Conservation (phyloP, 768 basidiomycete species). For the Auricularia heimuer region DNA sequence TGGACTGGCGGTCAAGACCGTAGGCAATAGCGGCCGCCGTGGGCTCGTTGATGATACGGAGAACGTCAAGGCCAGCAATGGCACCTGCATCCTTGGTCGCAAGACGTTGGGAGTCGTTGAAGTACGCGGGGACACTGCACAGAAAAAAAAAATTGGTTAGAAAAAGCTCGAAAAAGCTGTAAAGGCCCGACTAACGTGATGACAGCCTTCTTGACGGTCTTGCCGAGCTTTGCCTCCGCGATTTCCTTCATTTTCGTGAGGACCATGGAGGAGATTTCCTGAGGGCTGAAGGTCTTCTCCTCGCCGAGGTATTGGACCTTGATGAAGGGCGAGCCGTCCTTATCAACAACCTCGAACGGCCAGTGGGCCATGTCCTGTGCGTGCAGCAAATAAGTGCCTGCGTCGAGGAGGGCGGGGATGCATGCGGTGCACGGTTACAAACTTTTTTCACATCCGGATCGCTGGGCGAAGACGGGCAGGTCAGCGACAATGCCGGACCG, state of each 20-base stretch:
- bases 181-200: conserved; percentile 42
- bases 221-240: conserved; percentile 97
- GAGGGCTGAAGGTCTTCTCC: conserved; percentile 92
- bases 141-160: conserved; percentile 22
- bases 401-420: not conserved
- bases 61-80: conserved; percentile 89
- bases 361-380: conserved; percentile 93
- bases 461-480: conserved; percentile 13
- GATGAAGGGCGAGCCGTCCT: conserved; percentile 94
- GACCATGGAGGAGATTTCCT: conserved; percentile 99
- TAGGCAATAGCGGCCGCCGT: conserved; percentile 98
- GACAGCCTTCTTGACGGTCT: conserved; percentile 97
- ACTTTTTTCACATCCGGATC: conserved; percentile 64
- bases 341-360: conserved; percentile 96
- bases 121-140: conserved; percentile 76
- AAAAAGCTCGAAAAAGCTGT: not conserved
- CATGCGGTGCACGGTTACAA: not conserved
- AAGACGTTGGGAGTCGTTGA: conserved; percentile 98
- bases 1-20: conserved; percentile 91
- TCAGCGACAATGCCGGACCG: conserved; percentile 30
- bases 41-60: conserved; percentile 98
- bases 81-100: conserved; percentile 97
- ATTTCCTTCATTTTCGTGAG: conserved; percentile 99
- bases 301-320: conserved; percentile 92
- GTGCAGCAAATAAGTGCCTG: conserved; percentile 30